Evolutionary conservation across 805 yeast genomes (phyloP), one percentile per base, ranked within the genome.

Genomic region (Yarrowia alimentaria): DNA sequence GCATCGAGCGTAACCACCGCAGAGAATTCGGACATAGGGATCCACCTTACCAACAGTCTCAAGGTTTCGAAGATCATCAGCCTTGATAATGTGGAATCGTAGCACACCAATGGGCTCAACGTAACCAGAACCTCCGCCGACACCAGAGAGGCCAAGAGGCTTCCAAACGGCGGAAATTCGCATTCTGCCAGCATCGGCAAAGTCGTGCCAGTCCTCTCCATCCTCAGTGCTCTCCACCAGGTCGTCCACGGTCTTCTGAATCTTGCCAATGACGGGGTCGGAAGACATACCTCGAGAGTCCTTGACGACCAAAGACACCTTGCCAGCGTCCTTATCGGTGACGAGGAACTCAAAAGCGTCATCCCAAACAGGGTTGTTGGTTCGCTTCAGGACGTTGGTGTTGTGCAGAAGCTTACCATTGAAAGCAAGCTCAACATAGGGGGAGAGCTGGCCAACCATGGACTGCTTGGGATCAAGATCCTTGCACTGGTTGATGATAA

Each of bases 21-120:
- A 76, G 61, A 87, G 68, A 12, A 91, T 71, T 61, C 95, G 80
- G 6, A 81, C 79, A 63, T 91, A 93, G 34, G 99, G 99, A 67
- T 93, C 98, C 63, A 89, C 80, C 60, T 81, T 86, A 54, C 98
- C 98, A 54, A 93, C 74, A 51, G 79, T 83, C 66, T 91, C 97
- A 67, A 90, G 74, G 67, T 93, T 91, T 54, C 84, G 77, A 61
- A 93, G 76, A 55, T 80, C 83, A 52, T 75, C 77, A 33, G 94
- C 97, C 55, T 75, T 76, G 57, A 77, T 78, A 54, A 93, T 66
- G 43, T 64, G 60, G 53, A 93, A 73, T 62, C 97, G 80, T 5
- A 90, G 75, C 25, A 85, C 91, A 64, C 99, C 99, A 63, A 91
- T 83, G 43, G 99, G 99, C 53, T 88, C 88, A n/a, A 88, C 79